Conservation (phyloP, 495 filamentous ascomycete genomes). For the Aspergillus ellipticus region DNA sequence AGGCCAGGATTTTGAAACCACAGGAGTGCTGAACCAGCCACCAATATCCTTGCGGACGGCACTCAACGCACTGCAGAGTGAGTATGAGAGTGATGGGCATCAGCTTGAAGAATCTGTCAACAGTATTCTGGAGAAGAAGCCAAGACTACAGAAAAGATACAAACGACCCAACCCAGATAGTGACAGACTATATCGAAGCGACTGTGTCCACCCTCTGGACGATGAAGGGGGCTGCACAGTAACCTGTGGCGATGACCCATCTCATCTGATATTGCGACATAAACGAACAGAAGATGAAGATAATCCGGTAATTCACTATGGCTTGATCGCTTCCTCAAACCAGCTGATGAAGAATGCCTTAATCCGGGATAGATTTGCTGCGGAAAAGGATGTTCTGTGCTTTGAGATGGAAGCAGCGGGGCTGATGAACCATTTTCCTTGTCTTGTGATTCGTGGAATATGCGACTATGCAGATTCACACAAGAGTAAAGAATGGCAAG, state of each 20-base stretch:
- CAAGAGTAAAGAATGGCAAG: neutral
- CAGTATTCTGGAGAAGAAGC: conserved; percentile 5
- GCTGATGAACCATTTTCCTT: conserved; percentile 27
- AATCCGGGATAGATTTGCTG: conserved; percentile 18
- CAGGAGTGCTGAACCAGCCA: conserved; percentile 19
- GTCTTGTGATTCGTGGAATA: conserved; percentile 14
- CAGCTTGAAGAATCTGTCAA: conserved; percentile 10
- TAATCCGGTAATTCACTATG: conserved; percentile 20
- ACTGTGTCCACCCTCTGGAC: neutral
- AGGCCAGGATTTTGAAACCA: conserved; percentile 17
- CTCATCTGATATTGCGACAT: neutral
- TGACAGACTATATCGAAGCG: neutral
- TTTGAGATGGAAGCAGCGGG: conserved; percentile 47
- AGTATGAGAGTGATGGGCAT: conserved; percentile 12
- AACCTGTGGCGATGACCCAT: neutral
- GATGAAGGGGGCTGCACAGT: neutral
- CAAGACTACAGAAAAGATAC: neutral
- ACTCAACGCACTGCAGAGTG: conserved; percentile 3
- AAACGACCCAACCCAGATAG: neutral
- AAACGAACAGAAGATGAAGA: neutral
- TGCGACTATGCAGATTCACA: conserved; percentile 5
- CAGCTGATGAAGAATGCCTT: conserved; percentile 21
- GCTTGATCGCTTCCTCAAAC: conserved; percentile 26
- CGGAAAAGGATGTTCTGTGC: conserved; percentile 15
- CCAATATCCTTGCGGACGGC: conserved; percentile 17